Conservation (phyloP, 495 filamentous ascomycete species). For the Choiromyces venosus region DNA sequence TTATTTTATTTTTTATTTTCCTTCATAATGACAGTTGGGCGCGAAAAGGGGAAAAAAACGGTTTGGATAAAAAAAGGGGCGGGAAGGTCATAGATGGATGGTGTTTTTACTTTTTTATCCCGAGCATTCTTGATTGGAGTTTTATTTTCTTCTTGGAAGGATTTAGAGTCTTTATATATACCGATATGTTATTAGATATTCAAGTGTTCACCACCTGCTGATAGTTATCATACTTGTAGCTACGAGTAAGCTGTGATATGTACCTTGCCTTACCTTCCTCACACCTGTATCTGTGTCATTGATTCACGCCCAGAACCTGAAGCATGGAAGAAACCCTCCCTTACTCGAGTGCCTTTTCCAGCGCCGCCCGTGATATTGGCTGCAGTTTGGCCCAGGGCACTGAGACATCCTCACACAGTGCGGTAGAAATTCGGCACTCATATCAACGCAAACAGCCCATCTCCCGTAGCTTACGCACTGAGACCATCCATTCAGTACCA, state of each 20-base stretch:
- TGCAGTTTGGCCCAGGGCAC: neutral
- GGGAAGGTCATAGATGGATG: neutral
- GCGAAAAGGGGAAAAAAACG: neutral
- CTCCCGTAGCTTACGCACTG: neutral
- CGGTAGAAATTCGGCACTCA: neutral
- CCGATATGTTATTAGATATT: neutral
- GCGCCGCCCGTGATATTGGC: neutral
- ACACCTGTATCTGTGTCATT: neutral
- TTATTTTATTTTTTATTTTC: conserved; percentile 1
- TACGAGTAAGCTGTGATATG: too few species aligned
- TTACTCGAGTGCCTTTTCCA: neutral
- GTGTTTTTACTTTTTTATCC: neutral
- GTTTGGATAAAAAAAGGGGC: conserved; percentile 13
- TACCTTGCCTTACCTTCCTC: neutral
- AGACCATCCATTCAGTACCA: too few species aligned
- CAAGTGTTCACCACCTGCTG: neutral
- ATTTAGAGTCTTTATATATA: neutral
- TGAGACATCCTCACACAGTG: neutral
- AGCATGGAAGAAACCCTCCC: neutral
- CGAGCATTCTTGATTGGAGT: neutral
- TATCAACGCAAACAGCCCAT: too few species aligned
- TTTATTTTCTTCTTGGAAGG: neutral
- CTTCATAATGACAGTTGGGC: neutral
- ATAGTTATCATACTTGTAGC: too few species aligned
- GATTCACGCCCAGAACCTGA: neutral